phyloP scores from a whole-genome alignment of 495 filamentous ascomycete genomes.

The Podospora australis region DNA sequence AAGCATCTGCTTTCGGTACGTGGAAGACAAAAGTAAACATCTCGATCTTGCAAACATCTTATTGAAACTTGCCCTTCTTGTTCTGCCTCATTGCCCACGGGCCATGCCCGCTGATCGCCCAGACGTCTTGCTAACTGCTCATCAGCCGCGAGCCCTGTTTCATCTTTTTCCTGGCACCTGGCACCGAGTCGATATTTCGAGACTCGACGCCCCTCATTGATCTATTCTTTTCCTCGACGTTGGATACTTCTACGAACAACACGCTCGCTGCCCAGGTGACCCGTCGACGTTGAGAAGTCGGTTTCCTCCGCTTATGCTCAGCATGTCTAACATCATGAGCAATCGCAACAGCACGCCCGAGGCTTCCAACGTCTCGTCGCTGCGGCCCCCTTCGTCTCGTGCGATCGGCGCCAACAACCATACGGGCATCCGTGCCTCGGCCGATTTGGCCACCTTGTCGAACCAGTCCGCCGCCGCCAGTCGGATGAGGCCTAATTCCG shows the following conservation, averaged over 20 bases:
- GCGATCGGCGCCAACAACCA: slow-evolving; percentile 66
- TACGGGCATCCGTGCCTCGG: slow-evolving; percentile 87
- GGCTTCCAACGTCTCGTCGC: slow-evolving; percentile 69
- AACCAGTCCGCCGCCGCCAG: slow-evolving; percentile 65
- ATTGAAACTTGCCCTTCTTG: too few relatives aligned
- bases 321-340: slow-evolving; percentile 65
- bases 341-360: slow-evolving; percentile 98
- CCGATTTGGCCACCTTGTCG: slow-evolving; percentile 88
- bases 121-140: slow-evolving; percentile 22
- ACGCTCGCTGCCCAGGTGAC: slow-evolving; percentile 7
- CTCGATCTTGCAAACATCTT: slow-evolving; percentile 15
- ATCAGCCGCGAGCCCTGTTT: slow-evolving; percentile 29
- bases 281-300: slow-evolving; percentile 2
- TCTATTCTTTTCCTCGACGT: slow-evolving; percentile 10
- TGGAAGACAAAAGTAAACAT: too few relatives aligned
- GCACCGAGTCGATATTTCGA: slow-evolving; percentile 16
- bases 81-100: too few relatives aligned
- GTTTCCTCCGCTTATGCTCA: slow-evolving; percentile 33
- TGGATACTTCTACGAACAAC: slow-evolving; percentile 9
- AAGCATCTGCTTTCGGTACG: slow-evolving; percentile 11
- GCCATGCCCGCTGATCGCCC: slow-evolving; percentile 20
- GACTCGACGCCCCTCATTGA: slow-evolving; percentile 9
- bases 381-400: slow-evolving; percentile 84
- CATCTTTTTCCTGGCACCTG: slow-evolving; percentile 27
- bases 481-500: slow-evolving; percentile 89